Base-by-base conservation (phyloP, 2,329 filamentous ascomycete species). In the Coniella vitis region DNA sequence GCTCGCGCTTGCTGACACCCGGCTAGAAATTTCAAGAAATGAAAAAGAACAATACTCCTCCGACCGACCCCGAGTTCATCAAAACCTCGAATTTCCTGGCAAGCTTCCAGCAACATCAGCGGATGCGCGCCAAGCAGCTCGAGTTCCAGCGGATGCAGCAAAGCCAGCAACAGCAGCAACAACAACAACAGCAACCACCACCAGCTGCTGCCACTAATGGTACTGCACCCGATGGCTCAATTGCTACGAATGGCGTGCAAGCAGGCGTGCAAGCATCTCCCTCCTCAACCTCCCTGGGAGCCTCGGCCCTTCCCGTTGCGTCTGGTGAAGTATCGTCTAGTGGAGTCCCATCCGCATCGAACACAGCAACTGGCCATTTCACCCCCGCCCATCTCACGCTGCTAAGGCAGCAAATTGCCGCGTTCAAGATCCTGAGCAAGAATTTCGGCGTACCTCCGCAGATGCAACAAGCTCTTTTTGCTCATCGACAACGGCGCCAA, bases 351-450 rank as follows among this genome's bases (percentile, higher is more conserved):
- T 57, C 60, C 17, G 56, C 64, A n/a, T 54, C 60, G 25, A 51
- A 53, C 8, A 47, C 48, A 48, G 58, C 45, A 54, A 63, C 53
- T 41, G 67, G 76, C 44, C 82, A 82, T 53, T 90, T 95, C 63
- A 84, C 83, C 12, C 77, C 79, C 20, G 86, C 93, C 49, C 93
- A 98, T 64, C 71, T 95, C 39, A 75, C 78, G 20, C 80, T 87
- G 38, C 71, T 98, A 9, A 78, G 88, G 52, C 84, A 87, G 56
- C 93, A 98, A 64, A 95, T 97, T 44, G 77, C 85, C 58, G 90
- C 91, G 0, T 97, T 96, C 69, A 94, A 94, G 67, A 77, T 90
- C 56, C 74, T 98, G 4, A 85, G 87, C 4, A 94, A 93, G 66
- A 95, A 95, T 57, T 75, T 86, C 13, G 85, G 90, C 1, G 81